Evolutionary conservation across 306 rosid species (phyloP).

Genomic region (Cucurbita pepo): DNA sequence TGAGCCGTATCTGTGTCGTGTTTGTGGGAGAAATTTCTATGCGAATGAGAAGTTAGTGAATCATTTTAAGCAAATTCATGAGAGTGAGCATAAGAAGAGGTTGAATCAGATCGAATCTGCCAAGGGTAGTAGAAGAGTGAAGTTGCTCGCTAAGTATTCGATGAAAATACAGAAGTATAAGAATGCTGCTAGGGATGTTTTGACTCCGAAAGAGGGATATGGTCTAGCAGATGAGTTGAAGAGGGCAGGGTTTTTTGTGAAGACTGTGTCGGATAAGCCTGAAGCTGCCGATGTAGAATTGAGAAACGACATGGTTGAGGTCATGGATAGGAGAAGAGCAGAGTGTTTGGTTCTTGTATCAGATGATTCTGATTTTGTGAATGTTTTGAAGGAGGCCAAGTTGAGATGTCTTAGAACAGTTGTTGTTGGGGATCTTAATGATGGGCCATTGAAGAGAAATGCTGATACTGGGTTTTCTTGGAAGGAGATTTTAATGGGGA

Average conservation of each 20-base stretch:
- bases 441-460: conserved; percentile 60
- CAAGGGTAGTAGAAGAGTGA: conserved; percentile 54
- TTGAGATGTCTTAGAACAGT: conserved; percentile 52
- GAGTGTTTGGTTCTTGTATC: conserved; percentile 79
- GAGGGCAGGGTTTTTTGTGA: conserved; percentile 62
- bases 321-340: conserved; percentile 46
- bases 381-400: conserved; percentile 61
- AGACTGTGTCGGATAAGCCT: conserved; percentile 28
- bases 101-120: conserved; percentile 64
- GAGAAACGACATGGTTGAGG: conserved; percentile 40
- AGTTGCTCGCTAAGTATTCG: conserved; percentile 58
- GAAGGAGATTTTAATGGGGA: conserved; percentile 67
- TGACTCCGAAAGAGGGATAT: conserved; percentile 45
- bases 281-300: conserved; percentile 37
- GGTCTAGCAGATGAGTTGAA: conserved; percentile 52
- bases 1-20: conserved; percentile 46
- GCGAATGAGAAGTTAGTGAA: conserved; percentile 54
- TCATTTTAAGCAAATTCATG: conserved; percentile 66
- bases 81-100: conserved; percentile 54
- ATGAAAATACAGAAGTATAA: conserved; percentile 82
- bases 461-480: conserved; percentile 59
- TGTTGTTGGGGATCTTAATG: conserved; percentile 55
- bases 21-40: conserved; percentile 64
- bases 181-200: conserved; percentile 40
- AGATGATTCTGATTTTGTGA: conserved; percentile 51